Evolutionary conservation across 371 early-diverging fungal species (phyloP).

Genomic region (Lichtheimia hyalospora): DNA sequence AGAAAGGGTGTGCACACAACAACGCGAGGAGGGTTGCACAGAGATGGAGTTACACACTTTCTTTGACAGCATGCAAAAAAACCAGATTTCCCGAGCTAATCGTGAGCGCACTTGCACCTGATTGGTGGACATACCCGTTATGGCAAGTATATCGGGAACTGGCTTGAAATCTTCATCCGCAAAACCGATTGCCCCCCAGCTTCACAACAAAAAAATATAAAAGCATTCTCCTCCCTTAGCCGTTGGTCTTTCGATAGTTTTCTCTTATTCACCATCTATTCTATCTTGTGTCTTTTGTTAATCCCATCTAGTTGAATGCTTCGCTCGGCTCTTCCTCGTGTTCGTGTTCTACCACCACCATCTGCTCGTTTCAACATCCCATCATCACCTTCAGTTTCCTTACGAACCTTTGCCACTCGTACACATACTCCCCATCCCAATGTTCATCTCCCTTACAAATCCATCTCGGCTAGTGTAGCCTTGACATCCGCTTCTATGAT

Average conservation of each 20-base stretch:
- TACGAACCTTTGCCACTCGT: no score
- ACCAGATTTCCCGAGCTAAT: constrained; percentile 1
- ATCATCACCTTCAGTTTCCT: not conserved
- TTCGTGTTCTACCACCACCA: constrained; percentile 7
- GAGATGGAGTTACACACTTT: not conserved
- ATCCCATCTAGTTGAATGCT: constrained; percentile 3
- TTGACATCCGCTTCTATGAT: constrained; percentile 15
- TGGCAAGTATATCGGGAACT: constrained; percentile 1
- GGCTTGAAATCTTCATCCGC: not conserved
- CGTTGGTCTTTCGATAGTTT: no score
- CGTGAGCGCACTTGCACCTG: not conserved
- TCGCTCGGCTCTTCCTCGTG: constrained; percentile 10
- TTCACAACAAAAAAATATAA: no score
- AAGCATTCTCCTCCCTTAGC: no score
- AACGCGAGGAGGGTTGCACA: not conserved
- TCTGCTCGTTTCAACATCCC: constrained; percentile 4
- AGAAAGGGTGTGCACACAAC: not conserved
- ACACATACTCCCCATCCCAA: no score
- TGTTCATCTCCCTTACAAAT: constrained; percentile 9
- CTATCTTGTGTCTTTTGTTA: not conserved
- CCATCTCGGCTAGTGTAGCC: constrained; percentile 20
- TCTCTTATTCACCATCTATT: no score
- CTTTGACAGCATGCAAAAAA: constrained; percentile 3
- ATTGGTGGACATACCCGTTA: constrained; percentile 1
- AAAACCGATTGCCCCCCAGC: no score